Base-by-base conservation (phyloP, 306 rosid genomes). In the Quercus engelmannii region DNA sequence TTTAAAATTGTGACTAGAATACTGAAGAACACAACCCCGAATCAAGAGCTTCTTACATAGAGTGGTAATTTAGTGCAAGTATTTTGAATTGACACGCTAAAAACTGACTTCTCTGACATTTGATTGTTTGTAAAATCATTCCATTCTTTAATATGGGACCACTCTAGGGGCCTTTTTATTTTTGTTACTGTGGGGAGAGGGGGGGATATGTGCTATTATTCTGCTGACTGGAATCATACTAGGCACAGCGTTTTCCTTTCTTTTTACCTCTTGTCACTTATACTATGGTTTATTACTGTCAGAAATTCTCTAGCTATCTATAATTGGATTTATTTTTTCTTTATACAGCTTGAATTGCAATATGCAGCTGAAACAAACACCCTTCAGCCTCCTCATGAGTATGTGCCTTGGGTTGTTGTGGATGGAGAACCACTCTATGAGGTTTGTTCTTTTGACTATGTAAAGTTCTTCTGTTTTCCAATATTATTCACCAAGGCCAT, bases 381-480 rank as follows among this genome's bases (percentile, higher is more conserved):
- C 61, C 92, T 95, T 55, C 82, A 87, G 76, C 99, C 99, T 75
- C 97, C 98, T 57, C 99, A 95, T 74, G 19, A 55, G 78, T 91
- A 89, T 67, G 98, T 93, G 54, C 99, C 99, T 4, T 92, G 97
- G 98, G 97, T 93, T 55, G 94, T 93, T 79, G 96, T 95, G 20
- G 84, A 93, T 83, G 99, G 97, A 73, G 71, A 89, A 59, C 97
- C 99, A 56, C 89, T 95, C 56, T 90, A 90, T 17, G 97, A 93
- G 94, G 97, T 93, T 72, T 79, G 75, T 90, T 82, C 21, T 57
- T 52, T 58, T 79, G 26, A 64, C 25, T 3, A 31, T 74, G 23
- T 71, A 41, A 2, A 3, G 5, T 15, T 19, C 26, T 33, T 4
- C 72, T 35, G 52, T 67, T 33, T 33, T 35, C 26, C 51, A 67